Base-by-base conservation (phyloP, 1,284 basidiomycete species). In the Tilletiopsis washingtonensis region DNA sequence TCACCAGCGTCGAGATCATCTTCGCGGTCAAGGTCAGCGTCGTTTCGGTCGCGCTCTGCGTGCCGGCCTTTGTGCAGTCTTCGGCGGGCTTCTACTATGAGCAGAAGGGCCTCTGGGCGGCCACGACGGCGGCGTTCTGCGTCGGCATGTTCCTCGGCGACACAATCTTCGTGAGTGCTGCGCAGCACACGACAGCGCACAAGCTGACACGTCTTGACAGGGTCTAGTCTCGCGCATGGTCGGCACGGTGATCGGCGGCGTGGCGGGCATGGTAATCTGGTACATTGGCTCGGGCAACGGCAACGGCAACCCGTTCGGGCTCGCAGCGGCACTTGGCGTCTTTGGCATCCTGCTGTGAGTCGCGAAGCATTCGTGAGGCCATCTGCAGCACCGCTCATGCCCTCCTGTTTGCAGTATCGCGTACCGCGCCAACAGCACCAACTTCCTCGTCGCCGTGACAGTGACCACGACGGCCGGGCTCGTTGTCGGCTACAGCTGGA, bases 101-200 rank as follows among this genome's bases (percentile, higher is more conserved):
- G 77, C 53, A 78, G 76, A 53, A 78, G 74, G 54, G 69, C 74
- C 50, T 82, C 67, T 77, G 82, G 82, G 82, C 81, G 2, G 68
- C 83, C 49, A 82, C 84, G 65, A 84, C 83, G 81, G 78, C 81
- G 0, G 82, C 84, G 61, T 82, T 80, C 0, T 81, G 81, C 1
- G 59, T 84, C 43, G 82, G 80, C 38, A 77, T 84, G 9, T 82
- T 79, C 53, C 14, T 17, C 3, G 53, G 53, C 11, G 53, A 53
- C 21, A 14, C 24, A 7, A 11, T 57, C 42, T 53, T 74, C 59
- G 77, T 77, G 47, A 78, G 81, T 51, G 53, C 80, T 17, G 63
- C 76, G 2, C n/a, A n/a, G n/a, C n/a, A n/a, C n/a, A n/a, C n/a
- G n/a, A n/a, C n/a, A n/a, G n/a, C n/a, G n/a, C n/a, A n/a, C n/a